phyloP scores from a whole-genome alignment of 1,284 basidiomycete species.

The Grifola frondosa region DNA sequence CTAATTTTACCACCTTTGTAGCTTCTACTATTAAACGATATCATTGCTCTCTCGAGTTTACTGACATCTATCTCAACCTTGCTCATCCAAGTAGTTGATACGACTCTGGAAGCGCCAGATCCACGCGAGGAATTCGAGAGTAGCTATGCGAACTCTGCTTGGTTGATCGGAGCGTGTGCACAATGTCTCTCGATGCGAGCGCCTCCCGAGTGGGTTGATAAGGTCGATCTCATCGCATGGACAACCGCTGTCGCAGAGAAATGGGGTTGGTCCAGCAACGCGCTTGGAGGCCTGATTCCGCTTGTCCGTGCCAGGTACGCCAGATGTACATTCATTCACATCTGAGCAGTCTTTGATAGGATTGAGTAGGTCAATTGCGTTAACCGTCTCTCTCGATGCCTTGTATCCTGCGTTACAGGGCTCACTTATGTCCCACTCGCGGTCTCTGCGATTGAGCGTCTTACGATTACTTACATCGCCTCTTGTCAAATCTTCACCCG shows the following conservation, averaged over 20 bases:
- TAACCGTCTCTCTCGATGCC: conserved; percentile 38
- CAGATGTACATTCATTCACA: not conserved
- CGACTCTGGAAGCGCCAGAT: conserved; percentile 38
- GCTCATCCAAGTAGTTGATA: conserved; percentile 50
- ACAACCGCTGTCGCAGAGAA: conserved; percentile 41
- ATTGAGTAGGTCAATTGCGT: conserved; percentile 19
- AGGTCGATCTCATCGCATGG: conserved; percentile 49
- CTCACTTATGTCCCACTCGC: conserved; percentile 60
- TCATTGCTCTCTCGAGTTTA: conserved; percentile 52
- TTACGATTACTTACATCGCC: conserved; percentile 56
- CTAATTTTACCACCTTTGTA: conserved; percentile 9
- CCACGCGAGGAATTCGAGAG: conserved; percentile 34
- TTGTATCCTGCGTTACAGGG: conserved; percentile 47
- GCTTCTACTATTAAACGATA: conserved; percentile 49
- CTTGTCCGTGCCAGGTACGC: conserved; percentile 52
- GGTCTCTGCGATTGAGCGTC: conserved; percentile 49
- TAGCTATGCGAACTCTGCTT: conserved; percentile 44
- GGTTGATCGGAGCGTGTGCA: conserved; percentile 52
- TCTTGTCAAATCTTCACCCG: conserved; percentile 39
- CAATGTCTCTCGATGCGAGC: conserved; percentile 44
- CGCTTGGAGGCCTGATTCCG: conserved; percentile 51
- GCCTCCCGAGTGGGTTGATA: conserved; percentile 42
- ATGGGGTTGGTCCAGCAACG: conserved; percentile 62
- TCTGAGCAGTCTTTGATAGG: conserved; percentile 1
- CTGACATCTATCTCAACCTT: conserved; percentile 44